Percentiles rank a stretch among this genome's conserved stretches.
Conservation (phyloP, 495 filamentous ascomycete species). For the Parathielavia hyrcaniae region DNA sequence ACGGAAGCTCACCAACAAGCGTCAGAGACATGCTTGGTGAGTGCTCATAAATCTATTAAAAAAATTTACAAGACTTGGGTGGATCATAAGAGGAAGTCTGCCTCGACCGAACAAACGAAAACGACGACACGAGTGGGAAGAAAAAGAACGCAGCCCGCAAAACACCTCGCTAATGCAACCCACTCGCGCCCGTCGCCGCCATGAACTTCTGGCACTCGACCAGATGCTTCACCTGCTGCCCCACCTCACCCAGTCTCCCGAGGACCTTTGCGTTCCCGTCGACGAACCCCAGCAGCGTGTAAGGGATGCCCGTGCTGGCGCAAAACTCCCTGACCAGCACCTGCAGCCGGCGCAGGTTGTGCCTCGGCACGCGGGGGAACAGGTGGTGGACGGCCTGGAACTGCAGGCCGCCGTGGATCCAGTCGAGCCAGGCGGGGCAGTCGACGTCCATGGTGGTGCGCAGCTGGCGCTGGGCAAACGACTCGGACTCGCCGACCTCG, state of each 20-base stretch:
- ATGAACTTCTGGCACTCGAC: conserved; percentile 73
- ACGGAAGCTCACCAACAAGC: too few species aligned
- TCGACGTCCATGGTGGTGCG: conserved; percentile 98
- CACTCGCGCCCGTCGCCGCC: conserved; percentile 35
- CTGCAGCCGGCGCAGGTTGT: conserved; percentile 82
- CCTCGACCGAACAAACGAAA: too few species aligned
- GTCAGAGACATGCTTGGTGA: too few species aligned
- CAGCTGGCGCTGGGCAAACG: conserved; percentile 94
- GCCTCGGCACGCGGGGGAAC: conserved; percentile 87
- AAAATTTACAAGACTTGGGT: too few species aligned
- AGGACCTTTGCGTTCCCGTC: conserved; percentile 89
- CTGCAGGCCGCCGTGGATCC: conserved; percentile 91
- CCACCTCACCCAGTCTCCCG: conserved; percentile 74
- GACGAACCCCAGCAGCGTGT: conserved; percentile 88
- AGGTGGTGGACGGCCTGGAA: conserved; percentile 97
- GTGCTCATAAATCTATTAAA: too few species aligned
- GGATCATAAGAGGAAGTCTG: too few species aligned
- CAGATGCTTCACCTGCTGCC: conserved; percentile 77
- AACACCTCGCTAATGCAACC: conserved; percentile 34
- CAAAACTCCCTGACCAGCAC: conserved; percentile 84
- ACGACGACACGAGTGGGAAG: too few species aligned
- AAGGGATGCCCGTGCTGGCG: conserved; percentile 83
- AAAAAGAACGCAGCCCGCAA: too few species aligned
- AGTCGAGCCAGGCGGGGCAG: conserved; percentile 92
- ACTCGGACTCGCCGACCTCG: conserved; percentile 79